Base-by-base conservation (phyloP, 2,329 filamentous ascomycete genomes). In the Microdochium trichocladiopsis region DNA sequence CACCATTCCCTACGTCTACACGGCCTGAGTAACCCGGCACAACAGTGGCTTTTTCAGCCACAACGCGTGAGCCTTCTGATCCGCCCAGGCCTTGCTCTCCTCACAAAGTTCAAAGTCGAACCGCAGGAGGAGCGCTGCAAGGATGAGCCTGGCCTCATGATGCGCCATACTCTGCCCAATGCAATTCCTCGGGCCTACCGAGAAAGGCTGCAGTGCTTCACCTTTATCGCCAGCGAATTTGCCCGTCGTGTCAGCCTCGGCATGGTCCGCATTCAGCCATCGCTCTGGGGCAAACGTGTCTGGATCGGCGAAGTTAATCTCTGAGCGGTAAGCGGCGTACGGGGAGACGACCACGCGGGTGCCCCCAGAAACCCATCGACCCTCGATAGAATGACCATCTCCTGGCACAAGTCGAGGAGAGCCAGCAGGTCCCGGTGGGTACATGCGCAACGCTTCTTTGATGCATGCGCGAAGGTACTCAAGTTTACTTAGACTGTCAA, bases 261-360 rank as follows among this genome's bases (percentile, higher is more conserved):
- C 8, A 31, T 31, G 28, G 8, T 31, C 28, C 14, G 8, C 14
- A 10, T 16, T 9, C 41, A 51, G 28, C 18, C 28, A 51, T 12
- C 54, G 51, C 48, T 55, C 54, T 3, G 52, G 54, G 2, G 21
- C 16, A 45, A 53, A 53, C 10, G 10, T 31, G 11, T 37, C 11
- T 11, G 54, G 50, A 6, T 55, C 52, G 11, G 18, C 25, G 18
- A 48, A 52, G 43, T 53, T 50, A 6, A 52, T 25, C 3, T 50
- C 50, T 28, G 33, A 55, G 10, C 50, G 51, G n/a, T 16, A 48
- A 25, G 51, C 47, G 6, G 52, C 43, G 25, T 51, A 25, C 12
- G 36, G 28, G 3, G 52, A 49, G 45, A 48, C 11, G 36, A 48
- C 4, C n/a, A 45, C 16, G 5, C 41, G 3, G 5, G 21, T 45